Evolutionary conservation across 1,284 basidiomycete genomes (phyloP).

Genomic region (Testicularia cyperi): DNA sequence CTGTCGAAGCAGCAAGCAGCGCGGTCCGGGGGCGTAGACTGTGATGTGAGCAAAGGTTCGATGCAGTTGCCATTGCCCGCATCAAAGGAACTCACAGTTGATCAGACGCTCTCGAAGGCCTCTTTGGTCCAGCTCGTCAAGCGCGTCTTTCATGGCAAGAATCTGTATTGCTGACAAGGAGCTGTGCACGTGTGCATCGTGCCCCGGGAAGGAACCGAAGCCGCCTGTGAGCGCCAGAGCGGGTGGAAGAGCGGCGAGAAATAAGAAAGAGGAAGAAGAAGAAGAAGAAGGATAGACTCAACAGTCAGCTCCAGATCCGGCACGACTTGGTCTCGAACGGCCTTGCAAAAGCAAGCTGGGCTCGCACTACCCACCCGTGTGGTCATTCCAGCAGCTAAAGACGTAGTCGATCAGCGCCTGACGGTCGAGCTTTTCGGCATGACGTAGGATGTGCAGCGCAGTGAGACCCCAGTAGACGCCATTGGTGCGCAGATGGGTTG

Average conservation of each 20-base stretch:
- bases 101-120: constrained; percentile 66
- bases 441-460: constrained; percentile 78
- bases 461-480: constrained; percentile 96
- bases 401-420: constrained; percentile 87
- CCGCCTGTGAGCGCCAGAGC: constrained; percentile 65
- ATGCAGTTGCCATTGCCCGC: not conserved
- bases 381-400: constrained; percentile 76
- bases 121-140: constrained; percentile 66
- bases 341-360: not conserved
- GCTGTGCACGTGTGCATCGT: constrained; percentile 85
- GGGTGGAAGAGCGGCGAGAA: too few species aligned
- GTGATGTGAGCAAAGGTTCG: too few species aligned
- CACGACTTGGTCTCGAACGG: not conserved
- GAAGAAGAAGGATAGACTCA: too few species aligned
- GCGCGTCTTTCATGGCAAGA: constrained; percentile 77
- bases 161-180: constrained; percentile 92
- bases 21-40: too few species aligned
- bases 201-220: constrained; percentile 87
- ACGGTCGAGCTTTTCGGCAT: constrained; percentile 73
- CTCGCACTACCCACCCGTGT: constrained; percentile 61
- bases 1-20: constrained; percentile 6
- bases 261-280: too few species aligned
- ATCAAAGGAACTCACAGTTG: constrained; percentile 67
- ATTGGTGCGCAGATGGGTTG: constrained; percentile 89
- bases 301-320: too few species aligned